Base-by-base conservation (phyloP, 2,329 filamentous ascomycete species). In the Fusarium nelsonii region DNA sequence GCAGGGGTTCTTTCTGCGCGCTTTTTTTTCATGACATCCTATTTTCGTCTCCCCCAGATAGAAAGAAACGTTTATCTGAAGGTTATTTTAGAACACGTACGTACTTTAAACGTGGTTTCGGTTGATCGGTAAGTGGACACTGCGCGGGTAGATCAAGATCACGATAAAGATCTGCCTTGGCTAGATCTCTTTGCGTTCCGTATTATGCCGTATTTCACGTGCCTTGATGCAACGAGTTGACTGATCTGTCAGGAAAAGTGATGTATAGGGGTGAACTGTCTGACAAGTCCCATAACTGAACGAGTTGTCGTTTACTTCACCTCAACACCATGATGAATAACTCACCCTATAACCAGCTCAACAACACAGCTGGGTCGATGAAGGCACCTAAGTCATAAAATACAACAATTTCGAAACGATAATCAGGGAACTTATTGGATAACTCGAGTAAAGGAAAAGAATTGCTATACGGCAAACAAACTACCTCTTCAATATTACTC, bases 61-160 rank as follows among this genome's bases (percentile, higher is more conserved):
- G 15, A 65, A 52, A 41, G 53, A 48, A 36, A 40, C 49, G 41
- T 59, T 36, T 52, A 41, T 48, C 33, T 36, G 23, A 45, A 51
- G 44, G 40, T 63, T 63, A 50, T 62, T 34, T 40, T 43, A 43
- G 36, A 61, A 48, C 20, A 43, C 53, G n/a, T 44, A 44, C 53
- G 39, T 37, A 34, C 56, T 37, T 33, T 48, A 33, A 54, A 62
- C 58, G 63, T 68, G 65, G 51, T 36, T 52, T 54, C 63, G 63
- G 65, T 59, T 54, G 67, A 70, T 70, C 67, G 67, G 67, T 70
- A 65, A 70, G 67, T 72, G 68, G 68, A 49, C 53, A 67, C 55
- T 58, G 41, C 66, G 48, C 43, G 56, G 65, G 55, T 66, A 69
- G 65, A 69, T 65, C 61, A 53, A 65, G 62, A 65, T 65, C 32